Evolutionary conservation across 106 monocot genomes (phyloP).

Genomic region (Acorus calamus): DNA sequence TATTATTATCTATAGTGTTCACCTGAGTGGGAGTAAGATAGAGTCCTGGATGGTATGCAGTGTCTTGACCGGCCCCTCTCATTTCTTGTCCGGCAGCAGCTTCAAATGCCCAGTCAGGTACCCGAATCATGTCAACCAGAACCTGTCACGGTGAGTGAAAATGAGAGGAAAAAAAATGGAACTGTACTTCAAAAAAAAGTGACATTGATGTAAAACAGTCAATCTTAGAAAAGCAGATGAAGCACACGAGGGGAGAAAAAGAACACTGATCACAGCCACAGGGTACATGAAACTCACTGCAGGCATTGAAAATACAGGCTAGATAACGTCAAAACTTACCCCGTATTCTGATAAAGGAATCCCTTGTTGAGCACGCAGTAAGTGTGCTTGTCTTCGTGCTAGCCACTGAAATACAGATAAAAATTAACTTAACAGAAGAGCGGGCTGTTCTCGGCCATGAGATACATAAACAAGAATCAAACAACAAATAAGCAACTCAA

Average conservation of each 20-base stretch:
- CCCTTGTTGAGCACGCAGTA: slow-evolving; percentile 82
- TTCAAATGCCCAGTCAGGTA: slow-evolving; percentile 94
- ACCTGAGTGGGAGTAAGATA: slow-evolving; percentile 93
- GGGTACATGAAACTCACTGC: not conserved
- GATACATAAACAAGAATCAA: not conserved
- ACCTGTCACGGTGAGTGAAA: slow-evolving; percentile 28
- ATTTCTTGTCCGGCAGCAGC: slow-evolving; percentile 81
- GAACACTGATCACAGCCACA: not conserved
- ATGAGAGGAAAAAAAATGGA: slow-evolving; percentile 1
- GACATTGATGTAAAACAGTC: too few species aligned
- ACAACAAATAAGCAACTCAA: too few species aligned
- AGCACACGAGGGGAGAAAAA: too few species aligned
- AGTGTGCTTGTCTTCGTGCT: slow-evolving; percentile 57
- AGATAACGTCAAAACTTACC: slow-evolving; percentile 22
- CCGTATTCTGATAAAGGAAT: slow-evolving; percentile 94
- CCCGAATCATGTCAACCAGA: slow-evolving; percentile 96
- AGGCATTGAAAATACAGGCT: too few species aligned
- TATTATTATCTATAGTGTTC: slow-evolving; percentile 2
- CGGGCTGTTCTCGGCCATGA: slow-evolving; percentile 10
- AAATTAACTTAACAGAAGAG: not conserved
- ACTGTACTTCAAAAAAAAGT: not conserved
- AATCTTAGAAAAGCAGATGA: too few species aligned
- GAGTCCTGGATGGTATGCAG: slow-evolving; percentile 94
- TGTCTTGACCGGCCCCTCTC: slow-evolving; percentile 94
- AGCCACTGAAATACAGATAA: slow-evolving; percentile 50